phyloP scores from a whole-genome alignment of 352 stramenopile species.

The Phytophthora ramorum region DNA sequence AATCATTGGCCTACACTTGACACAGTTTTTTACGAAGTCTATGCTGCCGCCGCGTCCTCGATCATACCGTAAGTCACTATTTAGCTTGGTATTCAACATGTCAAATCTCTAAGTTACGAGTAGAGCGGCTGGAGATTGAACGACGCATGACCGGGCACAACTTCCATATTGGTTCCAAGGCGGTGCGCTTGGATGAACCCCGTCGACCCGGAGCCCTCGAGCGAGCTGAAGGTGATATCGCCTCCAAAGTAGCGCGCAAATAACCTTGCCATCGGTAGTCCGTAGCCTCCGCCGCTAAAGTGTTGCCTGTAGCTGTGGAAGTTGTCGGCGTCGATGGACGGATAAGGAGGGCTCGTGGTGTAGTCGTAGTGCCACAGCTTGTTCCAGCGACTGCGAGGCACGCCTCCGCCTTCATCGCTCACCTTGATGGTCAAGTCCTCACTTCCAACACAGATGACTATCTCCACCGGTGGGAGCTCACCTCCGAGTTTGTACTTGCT shows the following conservation, averaged over 20 bases:
- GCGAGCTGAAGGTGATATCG: conserved; percentile 98
- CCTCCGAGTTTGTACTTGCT: conserved; percentile 66
- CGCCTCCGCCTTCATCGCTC: conserved; percentile 97
- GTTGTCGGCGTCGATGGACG: conserved; percentile 61
- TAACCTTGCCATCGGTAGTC: conserved; percentile 90
- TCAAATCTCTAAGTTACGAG: conserved; percentile 38
- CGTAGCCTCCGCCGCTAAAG: conserved; percentile 96
- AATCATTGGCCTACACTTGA: no score
- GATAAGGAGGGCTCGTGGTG: conserved; percentile 92
- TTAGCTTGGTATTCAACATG: conserved; percentile 30
- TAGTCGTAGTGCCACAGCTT: conserved; percentile 99
- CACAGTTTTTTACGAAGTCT: neutral
- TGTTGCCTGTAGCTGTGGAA: conserved; percentile 87
- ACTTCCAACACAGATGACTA: conserved; percentile 98
- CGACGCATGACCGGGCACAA: conserved; percentile 69
- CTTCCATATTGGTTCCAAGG: conserved; percentile 76
- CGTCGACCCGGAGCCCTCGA: conserved; percentile 98
- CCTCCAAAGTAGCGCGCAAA: conserved; percentile 99
- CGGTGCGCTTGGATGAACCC: conserved; percentile 86
- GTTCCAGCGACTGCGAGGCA: conserved; percentile 96
- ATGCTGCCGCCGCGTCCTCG: no score
- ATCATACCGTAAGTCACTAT: neutral
- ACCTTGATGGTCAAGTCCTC: conserved; percentile 98
- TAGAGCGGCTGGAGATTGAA: conserved; percentile 45
- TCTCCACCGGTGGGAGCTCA: conserved; percentile 93